Evolutionary conservation across 75 land plant genomes (phyloP).

Genomic region (Azolla pinnata): DNA sequence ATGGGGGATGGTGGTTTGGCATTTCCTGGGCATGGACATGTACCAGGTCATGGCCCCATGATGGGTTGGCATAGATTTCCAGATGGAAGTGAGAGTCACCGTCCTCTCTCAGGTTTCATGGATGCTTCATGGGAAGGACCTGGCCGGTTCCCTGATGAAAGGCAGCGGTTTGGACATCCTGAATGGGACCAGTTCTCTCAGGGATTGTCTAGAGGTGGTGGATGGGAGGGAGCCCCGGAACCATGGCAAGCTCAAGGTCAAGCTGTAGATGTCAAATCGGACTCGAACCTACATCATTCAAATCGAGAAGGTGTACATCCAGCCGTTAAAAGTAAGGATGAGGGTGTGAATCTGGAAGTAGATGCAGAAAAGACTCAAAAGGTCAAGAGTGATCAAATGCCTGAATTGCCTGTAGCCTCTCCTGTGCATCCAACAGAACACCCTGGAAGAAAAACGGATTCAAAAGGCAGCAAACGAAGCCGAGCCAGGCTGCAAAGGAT

Average conservation of each 20-base stretch:
- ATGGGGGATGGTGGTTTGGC: constrained; percentile 10
- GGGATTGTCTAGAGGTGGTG: constrained; percentile 5
- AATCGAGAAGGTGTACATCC: background rate
- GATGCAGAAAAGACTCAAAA: background rate
- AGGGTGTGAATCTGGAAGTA: background rate
- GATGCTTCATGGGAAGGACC: constrained; percentile 17
- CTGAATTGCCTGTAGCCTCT: background rate
- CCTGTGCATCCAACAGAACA: background rate
- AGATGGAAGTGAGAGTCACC: background rate
- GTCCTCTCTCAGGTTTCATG: constrained; percentile 5
- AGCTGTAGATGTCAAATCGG: background rate
- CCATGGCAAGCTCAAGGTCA: constrained; percentile 12
- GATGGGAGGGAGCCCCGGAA: constrained; percentile 15
- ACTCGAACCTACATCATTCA: background rate
- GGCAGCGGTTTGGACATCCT: constrained; percentile 1
- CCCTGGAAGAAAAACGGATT: background rate
- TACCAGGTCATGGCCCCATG: constrained; percentile 2
- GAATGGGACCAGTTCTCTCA: constrained; percentile 14
- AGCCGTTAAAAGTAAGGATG: background rate
- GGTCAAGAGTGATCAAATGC: background rate
- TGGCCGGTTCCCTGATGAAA: constrained; percentile 11
- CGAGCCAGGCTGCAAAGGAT: constrained; percentile 2
- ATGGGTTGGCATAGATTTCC: constrained; percentile 2
- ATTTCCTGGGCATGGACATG: constrained; percentile 14
- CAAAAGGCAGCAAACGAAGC: constrained; percentile 3